phyloP scores from a whole-genome alignment of 495 filamentous ascomycete genomes.

The Talaromyces nanjingensis region DNA sequence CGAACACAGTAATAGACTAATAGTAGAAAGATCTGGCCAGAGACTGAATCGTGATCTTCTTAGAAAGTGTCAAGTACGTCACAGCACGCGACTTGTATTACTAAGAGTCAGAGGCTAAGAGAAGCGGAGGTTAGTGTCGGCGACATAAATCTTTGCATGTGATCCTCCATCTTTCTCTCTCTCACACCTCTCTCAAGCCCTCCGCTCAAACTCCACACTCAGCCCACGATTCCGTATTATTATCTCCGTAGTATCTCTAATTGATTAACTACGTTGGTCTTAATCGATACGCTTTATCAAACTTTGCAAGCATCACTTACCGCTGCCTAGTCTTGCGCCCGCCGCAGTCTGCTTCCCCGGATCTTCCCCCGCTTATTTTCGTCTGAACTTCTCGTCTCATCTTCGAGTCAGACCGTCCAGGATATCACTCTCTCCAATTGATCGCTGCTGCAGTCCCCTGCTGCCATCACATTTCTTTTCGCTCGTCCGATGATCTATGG shows the following conservation, averaged over 20 bases:
- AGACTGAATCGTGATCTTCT: neutral
- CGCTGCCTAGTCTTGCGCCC: neutral
- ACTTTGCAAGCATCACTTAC: neutral
- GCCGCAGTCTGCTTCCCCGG: neutral
- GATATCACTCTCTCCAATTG: neutral
- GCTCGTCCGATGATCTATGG: neutral
- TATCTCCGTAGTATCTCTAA: neutral
- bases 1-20: too few species aligned
- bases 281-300: neutral
- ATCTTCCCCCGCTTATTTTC: slow-evolving; percentile 5
- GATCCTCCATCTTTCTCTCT: slow-evolving; percentile 18
- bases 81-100: neutral
- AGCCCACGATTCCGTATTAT: neutral
- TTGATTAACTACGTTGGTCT: slow-evolving; percentile 4
- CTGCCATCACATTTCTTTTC: neutral
- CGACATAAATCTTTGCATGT: slow-evolving; percentile 7
- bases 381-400: neutral
- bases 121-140: neutral
- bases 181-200: slow-evolving; percentile 4
- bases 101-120: neutral
- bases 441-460: neutral
- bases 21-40: neutral
- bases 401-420: neutral
- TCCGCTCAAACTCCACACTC: neutral
- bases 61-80: neutral